phyloP scores from a whole-genome alignment of 768 basidiomycete genomes.

The Steccherinum ochraceum region DNA sequence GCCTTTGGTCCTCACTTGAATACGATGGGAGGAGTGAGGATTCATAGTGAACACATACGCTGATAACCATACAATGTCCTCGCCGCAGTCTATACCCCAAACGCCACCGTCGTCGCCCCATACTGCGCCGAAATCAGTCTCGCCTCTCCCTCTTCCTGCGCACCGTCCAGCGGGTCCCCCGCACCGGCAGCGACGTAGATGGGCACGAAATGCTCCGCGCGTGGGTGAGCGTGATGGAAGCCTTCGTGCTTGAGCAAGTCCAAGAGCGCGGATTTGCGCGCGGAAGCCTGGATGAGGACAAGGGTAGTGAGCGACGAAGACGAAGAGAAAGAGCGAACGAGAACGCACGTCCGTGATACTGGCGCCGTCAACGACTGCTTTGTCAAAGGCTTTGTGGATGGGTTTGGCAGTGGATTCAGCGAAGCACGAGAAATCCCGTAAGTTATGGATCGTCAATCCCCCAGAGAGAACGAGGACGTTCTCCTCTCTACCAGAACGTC shows the following conservation, averaged over 20 bases:
- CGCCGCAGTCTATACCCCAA: constrained; percentile 48
- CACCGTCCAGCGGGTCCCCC: too few species aligned
- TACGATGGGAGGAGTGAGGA: too few species aligned
- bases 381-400: constrained; percentile 49
- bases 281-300: too few species aligned
- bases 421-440: constrained; percentile 48
- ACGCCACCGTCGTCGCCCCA: constrained; percentile 58
- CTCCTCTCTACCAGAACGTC: constrained; percentile 40
- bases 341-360: constrained; percentile 41
- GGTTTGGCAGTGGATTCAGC: constrained; percentile 40
- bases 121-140: constrained; percentile 46
- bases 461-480: constrained; percentile 66
- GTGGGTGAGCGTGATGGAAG: constrained; percentile 66
- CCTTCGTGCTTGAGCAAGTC: constrained; percentile 49
- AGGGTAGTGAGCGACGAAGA: too few species aligned
- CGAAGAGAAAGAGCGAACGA: too few species aligned
- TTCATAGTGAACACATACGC: too few species aligned
- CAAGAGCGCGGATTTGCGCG: constrained; percentile 50
- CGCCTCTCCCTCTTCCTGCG: constrained; percentile 50
- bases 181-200: constrained; percentile 70
- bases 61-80: too few species aligned
- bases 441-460: constrained; percentile 63
- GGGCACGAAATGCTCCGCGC: constrained; percentile 79
- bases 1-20: too few species aligned
- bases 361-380: constrained; percentile 53